Base-by-base conservation (phyloP, 73 alveolate genomes). In the Paraurostyla sp. region DNA sequence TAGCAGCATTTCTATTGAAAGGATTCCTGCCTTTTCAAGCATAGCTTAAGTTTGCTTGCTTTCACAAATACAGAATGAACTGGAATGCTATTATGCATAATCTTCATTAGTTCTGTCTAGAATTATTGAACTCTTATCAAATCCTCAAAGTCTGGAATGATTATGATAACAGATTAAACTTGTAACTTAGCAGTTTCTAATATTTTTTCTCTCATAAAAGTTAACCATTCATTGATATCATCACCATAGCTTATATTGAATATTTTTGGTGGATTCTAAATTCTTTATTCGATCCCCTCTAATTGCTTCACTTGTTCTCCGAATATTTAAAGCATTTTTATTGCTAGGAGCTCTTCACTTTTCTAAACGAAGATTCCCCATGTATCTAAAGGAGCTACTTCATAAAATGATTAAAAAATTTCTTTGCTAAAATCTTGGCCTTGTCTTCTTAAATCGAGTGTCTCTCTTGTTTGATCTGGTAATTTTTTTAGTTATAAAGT, bases 311-410 rank as follows among this genome's bases (percentile, higher is more conserved):
- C 46, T 38, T 35, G 25, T 13, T 65, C 82, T 6, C 60, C 82
- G 41, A 65, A 65, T 35, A 38, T 30, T 65, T 65, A 65, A 13
- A 65, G 82, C 82, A 65, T 65, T 22, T 65, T 65, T 2, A 65
- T 36, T 36, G 82, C 82, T 65, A 65, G 25, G 2, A 65, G 35
- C 36, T 65, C 82, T 65, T 65, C 82, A 13, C 16, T 65, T 40
- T 65, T 65, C 82, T 58, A 65, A 33, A 65, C 32, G 23, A 65
- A 65, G 6, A 65, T 65, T 3, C 82, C 82, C 82, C 82, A 65
- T 7, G 82, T 65, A 38, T 65, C 82, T 38, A 65, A 15, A 3
- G 82, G 82, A 18, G 82, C 82, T 7, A 65, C 58, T 6, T 65
- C 35, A 65, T 65, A 40, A 65, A 65, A 65, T 38, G 54, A 25